These are phyloP conservation scores for Suillus hirtellus DNA, from an alignment of 768 basidiomycete genomes.

Conservation along the genomic window DNA sequence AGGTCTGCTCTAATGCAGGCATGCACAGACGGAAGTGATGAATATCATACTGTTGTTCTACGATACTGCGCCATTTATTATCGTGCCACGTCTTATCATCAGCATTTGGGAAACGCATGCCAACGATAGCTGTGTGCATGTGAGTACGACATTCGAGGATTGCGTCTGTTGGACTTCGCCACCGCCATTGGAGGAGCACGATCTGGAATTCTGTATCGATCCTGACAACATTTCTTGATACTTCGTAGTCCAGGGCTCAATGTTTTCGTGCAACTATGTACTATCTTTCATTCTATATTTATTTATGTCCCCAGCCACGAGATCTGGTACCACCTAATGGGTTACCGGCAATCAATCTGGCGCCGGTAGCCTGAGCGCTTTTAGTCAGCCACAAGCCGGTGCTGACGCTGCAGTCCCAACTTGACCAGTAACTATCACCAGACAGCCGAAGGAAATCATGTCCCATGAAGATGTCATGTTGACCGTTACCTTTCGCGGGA, in stretches of 20 bases:
- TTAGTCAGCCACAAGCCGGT: background rate
- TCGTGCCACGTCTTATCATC: background rate
- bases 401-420: background rate
- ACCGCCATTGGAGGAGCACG: background rate
- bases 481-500: constrained; percentile 49
- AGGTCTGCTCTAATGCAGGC: background rate
- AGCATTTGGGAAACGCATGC: background rate
- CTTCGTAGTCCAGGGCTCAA: background rate
- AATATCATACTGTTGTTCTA: background rate
- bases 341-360: background rate
- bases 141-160: background rate
- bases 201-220: background rate
- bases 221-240: background rate
- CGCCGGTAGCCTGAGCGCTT: background rate
- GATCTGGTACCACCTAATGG: too few relatives aligned
- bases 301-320: too few relatives aligned
- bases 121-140: background rate
- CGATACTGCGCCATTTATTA: background rate
- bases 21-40: background rate
- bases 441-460: background rate
- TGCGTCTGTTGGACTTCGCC: background rate
- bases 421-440: background rate
- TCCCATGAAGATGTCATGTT: constrained; percentile 17
- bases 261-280: background rate
- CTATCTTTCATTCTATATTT: background rate